These are phyloP conservation scores for Cutaneotrichosporon cyanovorans DNA, from an alignment of 1,284 basidiomycete genomes.

Conservation along the genomic window DNA sequence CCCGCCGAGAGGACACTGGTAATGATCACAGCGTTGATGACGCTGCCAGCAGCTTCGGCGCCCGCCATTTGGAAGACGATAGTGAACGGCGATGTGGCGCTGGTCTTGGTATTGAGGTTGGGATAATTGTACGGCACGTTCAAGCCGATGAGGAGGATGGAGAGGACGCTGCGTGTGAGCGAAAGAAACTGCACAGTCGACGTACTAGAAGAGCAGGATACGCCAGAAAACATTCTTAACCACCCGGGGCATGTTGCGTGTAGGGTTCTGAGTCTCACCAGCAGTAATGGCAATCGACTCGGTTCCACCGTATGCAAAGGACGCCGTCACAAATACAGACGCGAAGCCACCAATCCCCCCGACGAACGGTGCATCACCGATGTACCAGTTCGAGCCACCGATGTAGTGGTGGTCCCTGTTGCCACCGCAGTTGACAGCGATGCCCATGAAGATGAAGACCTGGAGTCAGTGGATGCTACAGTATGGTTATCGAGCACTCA, in stretches of 20 bases:
- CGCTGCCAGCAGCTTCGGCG: constrained; percentile 53
- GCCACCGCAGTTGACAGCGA: constrained; percentile 54
- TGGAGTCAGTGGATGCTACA: too few species aligned
- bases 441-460: constrained; percentile 52
- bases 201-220: constrained; percentile 68
- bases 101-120: constrained; percentile 52
- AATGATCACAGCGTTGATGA: constrained; percentile 42
- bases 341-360: constrained; percentile 49
- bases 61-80: constrained; percentile 57
- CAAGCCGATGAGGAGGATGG: constrained; percentile 59
- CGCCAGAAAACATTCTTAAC: constrained; percentile 67
- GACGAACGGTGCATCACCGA: constrained; percentile 48
- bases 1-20: constrained; percentile 19
- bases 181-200: not conserved
- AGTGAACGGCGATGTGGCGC: constrained; percentile 62
- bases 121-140: constrained; percentile 67
- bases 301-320: constrained; percentile 20
- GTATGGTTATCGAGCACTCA: too few species aligned
- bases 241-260: constrained; percentile 67
- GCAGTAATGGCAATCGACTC: constrained; percentile 46
- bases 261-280: constrained; percentile 53
- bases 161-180: too few species aligned
- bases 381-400: constrained; percentile 47
- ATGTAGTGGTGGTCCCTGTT: constrained; percentile 40
- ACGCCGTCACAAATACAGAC: constrained; percentile 24